phyloP scores from a whole-genome alignment of 2,329 filamentous ascomycete genomes.

The Sporothrix brasiliensis region DNA sequence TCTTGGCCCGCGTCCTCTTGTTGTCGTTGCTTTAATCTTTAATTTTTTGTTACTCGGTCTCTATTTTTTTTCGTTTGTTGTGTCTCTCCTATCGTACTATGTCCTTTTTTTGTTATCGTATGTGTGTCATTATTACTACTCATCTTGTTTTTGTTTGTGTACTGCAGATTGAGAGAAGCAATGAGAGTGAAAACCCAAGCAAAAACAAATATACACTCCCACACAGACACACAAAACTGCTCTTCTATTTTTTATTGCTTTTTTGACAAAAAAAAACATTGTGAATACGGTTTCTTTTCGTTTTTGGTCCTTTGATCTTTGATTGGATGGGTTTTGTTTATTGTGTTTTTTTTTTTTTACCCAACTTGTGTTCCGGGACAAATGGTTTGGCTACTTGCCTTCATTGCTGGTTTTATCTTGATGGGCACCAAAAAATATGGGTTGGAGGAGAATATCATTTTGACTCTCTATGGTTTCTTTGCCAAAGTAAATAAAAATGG shows the following conservation, averaged over 20 bases:
- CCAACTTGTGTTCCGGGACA: not conserved
- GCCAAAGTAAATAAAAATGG: not conserved
- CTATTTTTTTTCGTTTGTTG: not conserved
- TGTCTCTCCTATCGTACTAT: not conserved
- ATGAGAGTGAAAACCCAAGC: not conserved
- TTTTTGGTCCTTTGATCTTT: not conserved
- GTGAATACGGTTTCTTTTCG: slow-evolving; percentile 9
- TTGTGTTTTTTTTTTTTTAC: not conserved
- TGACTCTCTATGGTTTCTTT: not conserved
- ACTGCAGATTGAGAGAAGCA: slow-evolving; percentile 18
- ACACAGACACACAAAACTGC: not conserved
- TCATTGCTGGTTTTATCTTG: slow-evolving; percentile 22
- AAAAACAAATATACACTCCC: not conserved
- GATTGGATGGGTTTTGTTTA: not conserved
- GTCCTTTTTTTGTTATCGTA: slow-evolving; percentile 20
- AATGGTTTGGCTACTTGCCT: not conserved
- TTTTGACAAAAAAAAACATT: not conserved
- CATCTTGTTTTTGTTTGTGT: slow-evolving; percentile 6
- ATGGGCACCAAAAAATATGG: slow-evolving; percentile 19
- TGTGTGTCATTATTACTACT: slow-evolving; percentile 8
- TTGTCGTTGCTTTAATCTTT: slow-evolving; percentile 8
- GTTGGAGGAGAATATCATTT: not conserved
- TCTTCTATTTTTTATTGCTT: not conserved
- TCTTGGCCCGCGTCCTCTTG: no score
- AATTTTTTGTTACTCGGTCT: not conserved